These are phyloP conservation scores for Colletotrichum endophyticum DNA, from an alignment of 2,329 filamentous ascomycete species.

Conservation along the genomic window DNA sequence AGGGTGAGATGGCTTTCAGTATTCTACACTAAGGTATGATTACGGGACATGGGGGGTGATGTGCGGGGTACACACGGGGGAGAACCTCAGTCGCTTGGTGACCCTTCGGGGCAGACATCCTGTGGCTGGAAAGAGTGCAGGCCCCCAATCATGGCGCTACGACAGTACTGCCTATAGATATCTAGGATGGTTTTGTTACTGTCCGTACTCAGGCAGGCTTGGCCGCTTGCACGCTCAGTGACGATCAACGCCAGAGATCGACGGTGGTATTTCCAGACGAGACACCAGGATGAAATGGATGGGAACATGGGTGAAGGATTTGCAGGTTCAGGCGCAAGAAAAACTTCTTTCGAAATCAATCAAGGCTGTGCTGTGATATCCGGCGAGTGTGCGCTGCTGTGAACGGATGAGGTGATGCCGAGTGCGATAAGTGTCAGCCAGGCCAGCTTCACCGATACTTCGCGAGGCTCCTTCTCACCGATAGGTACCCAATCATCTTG, in stretches of 20 bases:
- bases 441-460: not conserved
- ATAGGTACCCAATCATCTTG: not conserved
- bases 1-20: not conserved
- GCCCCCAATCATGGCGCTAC: not conserved
- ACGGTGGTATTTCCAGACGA: not conserved
- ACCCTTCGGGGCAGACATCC: not conserved
- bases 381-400: too few species aligned
- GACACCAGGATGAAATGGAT: not conserved
- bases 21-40: not conserved
- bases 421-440: not conserved
- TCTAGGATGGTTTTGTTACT: not conserved
- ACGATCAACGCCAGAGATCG: not conserved
- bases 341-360: not conserved
- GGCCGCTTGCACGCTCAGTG: not conserved
- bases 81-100: not conserved
- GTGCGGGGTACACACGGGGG: not conserved
- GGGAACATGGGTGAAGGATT: not conserved
- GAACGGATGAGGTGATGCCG: not conserved
- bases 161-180: not conserved
- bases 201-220: not conserved
- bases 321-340: not conserved
- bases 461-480: not conserved
- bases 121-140: not conserved
- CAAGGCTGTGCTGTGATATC: not conserved
- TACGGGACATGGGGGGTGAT: not conserved